Conservation (phyloP, 495 filamentous ascomycete genomes). For the Penicillium soppii region DNA sequence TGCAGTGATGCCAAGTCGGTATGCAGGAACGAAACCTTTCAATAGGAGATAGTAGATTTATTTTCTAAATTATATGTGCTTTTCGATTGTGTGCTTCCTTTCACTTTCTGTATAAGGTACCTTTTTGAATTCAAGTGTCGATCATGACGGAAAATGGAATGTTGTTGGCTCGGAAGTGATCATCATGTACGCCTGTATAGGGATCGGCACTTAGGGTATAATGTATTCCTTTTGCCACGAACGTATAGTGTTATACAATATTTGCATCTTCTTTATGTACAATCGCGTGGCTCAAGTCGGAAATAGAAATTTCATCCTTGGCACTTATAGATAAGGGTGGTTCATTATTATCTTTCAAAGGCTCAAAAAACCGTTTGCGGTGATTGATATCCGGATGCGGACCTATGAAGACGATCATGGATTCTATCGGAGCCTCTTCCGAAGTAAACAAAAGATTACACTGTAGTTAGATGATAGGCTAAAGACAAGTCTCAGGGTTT, state of each 20-base stretch:
- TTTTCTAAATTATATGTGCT: neutral
- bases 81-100: neutral
- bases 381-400: slow-evolving; percentile 8
- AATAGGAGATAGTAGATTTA: neutral
- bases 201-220: slow-evolving; percentile 9
- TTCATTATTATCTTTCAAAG: neutral
- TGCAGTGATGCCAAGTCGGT: neutral
- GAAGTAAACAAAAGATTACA: too few relatives aligned
- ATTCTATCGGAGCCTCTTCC: slow-evolving; percentile 14
- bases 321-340: neutral
- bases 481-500: neutral
- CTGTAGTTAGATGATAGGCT: neutral
- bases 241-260: too few relatives aligned
- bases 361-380: slow-evolving; percentile 7
- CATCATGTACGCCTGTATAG: slow-evolving; percentile 7
- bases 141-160: slow-evolving; percentile 16
- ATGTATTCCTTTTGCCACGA: too few relatives aligned
- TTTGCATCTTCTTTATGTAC: too few relatives aligned
- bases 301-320: neutral
- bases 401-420: neutral
- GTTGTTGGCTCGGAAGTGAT: slow-evolving; percentile 8
- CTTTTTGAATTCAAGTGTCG: neutral
- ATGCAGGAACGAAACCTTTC: neutral
- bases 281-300: too few relatives aligned
- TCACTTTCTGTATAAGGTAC: neutral